Conservation (phyloP, 163 green algal species). For the Prototheca cutis region DNA sequence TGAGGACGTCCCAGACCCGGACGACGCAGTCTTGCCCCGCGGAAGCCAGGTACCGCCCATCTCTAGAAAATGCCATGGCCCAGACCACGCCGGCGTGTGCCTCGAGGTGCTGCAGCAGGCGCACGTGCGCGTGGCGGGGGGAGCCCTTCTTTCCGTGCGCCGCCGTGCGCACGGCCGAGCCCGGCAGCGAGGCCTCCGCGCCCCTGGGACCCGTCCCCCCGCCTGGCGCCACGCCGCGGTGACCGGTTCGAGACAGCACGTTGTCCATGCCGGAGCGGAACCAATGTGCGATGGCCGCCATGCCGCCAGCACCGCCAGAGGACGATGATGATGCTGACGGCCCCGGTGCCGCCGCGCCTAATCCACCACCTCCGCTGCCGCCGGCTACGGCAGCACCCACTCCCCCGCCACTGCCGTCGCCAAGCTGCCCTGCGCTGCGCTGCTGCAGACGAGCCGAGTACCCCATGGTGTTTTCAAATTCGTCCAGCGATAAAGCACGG, state of each 20-base stretch:
- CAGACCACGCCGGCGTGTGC: constrained; percentile 52
- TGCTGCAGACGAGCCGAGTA: too few relatives aligned
- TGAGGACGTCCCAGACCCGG: constrained; percentile 70
- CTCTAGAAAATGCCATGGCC: constrained; percentile 52
- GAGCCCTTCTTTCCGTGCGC: background rate
- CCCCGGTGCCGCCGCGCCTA: background rate
- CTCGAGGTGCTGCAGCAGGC: constrained; percentile 34
- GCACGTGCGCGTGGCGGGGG: constrained; percentile 29
- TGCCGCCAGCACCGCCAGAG: too few relatives aligned
- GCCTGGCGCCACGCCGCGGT: background rate
- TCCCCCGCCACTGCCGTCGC: background rate
- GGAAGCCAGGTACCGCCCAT: constrained; percentile 50
- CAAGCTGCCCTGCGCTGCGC: background rate
- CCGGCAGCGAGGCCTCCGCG: background rate
- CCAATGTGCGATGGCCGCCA: too few relatives aligned
- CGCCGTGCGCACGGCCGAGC: background rate
- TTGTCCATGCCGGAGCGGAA: background rate
- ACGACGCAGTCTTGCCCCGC: constrained; percentile 79
- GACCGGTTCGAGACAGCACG: background rate
- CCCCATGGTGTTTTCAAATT: constrained; percentile 39
- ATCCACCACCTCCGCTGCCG: background rate
- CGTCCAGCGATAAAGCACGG: constrained; percentile 19
- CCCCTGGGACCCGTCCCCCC: too few relatives aligned
- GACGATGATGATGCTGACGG: background rate
- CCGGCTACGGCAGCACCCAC: background rate